A percentile compares a stretch with the other conserved stretches of the same genome.
phyloP scores from a whole-genome alignment of 805 yeast species.

The Candida taoyuanica region DNA sequence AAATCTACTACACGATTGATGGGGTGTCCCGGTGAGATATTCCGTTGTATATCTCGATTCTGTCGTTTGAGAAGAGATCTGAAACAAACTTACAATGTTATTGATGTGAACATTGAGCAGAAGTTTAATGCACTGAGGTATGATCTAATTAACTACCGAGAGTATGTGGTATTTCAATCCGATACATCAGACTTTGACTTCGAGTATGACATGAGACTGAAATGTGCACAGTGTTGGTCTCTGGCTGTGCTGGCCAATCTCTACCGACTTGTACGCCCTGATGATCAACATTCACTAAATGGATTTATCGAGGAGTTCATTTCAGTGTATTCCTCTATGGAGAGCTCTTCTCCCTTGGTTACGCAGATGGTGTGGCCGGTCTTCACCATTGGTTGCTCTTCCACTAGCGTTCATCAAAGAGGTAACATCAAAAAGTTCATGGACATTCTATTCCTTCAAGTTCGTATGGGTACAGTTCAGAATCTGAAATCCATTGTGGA shows the following conservation, averaged over 20 bases:
- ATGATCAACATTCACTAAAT: conserved; percentile 28
- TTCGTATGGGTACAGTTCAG: conserved; percentile 50
- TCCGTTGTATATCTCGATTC: conserved; percentile 40
- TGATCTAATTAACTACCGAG: conserved; percentile 41
- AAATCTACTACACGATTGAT: conserved; percentile 49
- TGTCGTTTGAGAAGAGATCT: conserved; percentile 34
- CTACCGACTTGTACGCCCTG: conserved; percentile 30
- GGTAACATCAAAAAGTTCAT: conserved; percentile 30
- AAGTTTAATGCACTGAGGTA: conserved; percentile 32
- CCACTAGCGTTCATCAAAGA: conserved; percentile 33
- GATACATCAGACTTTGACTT: conserved; percentile 28
- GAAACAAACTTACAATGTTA: conserved; percentile 18
- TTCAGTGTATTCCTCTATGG: conserved; percentile 41
- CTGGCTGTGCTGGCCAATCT: conserved; percentile 34
- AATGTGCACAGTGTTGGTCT: conserved; percentile 57
- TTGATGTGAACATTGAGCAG: conserved; percentile 13
- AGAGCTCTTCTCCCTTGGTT: conserved; percentile 41
- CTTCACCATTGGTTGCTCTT: conserved; percentile 44
- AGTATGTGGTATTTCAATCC: conserved; percentile 34
- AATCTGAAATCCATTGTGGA: conserved; percentile 40
- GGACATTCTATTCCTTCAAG: conserved; percentile 41
- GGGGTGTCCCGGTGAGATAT: conserved; percentile 60
- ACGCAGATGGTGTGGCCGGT: conserved; percentile 66
- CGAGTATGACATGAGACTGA: conserved; percentile 38
- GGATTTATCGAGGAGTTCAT: conserved; percentile 42